Percentiles rank a stretch among this genome's conserved stretches.
These are phyloP conservation scores for Luzula sylvatica DNA, from an alignment of 176 grass and related monocot genomes.

Conservation along the genomic window DNA sequence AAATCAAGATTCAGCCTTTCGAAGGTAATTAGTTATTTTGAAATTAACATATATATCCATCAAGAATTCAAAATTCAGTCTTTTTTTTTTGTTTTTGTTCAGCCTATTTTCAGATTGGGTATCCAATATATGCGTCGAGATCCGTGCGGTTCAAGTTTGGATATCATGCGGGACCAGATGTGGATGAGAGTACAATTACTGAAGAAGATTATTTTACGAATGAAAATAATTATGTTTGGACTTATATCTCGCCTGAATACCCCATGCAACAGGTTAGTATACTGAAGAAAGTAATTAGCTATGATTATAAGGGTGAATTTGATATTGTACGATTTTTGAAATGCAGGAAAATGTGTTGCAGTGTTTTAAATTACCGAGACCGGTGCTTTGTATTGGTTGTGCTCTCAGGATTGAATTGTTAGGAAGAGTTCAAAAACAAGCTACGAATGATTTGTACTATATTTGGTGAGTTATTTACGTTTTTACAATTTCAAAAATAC, in stretches of 20 bases:
- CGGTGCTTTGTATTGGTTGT: constrained; percentile 65
- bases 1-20: constrained; percentile 59
- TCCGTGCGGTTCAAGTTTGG: constrained; percentile 47
- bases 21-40: no score
- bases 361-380: constrained; percentile 48
- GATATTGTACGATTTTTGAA: not conserved
- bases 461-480: constrained; percentile 41
- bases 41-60: not conserved
- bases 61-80: not conserved
- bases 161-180: constrained; percentile 10
- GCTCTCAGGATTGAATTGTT: constrained; percentile 59
- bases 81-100: constrained; percentile 18
- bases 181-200: no score
- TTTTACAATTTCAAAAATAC: not conserved
- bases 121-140: constrained; percentile 55
- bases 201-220: no score
- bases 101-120: constrained; percentile 46
- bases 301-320: no score
- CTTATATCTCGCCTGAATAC: constrained; percentile 59
- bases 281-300: no score
- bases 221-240: constrained; percentile 32
- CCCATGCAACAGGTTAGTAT: constrained; percentile 50
- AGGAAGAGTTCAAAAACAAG: constrained; percentile 60
- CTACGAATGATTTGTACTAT: constrained; percentile 51
- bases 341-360: constrained; percentile 55